Base-by-base conservation (phyloP, 208 protist species). In the Wallacemonas sp. region DNA sequence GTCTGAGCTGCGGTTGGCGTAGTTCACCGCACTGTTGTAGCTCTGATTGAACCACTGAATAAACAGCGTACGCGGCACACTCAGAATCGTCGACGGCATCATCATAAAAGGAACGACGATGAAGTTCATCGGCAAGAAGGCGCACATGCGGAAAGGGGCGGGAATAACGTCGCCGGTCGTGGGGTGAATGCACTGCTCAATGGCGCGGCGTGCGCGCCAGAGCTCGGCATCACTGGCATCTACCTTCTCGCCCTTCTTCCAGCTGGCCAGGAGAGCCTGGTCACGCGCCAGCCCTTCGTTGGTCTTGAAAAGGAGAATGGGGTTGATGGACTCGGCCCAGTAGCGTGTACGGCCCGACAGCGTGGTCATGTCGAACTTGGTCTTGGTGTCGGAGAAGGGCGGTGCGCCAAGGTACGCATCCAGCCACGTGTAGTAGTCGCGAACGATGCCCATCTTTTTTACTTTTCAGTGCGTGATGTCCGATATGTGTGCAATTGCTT, bases 41-140 rank as follows among this genome's bases (percentile, higher is more conserved):
- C 85, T 95, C 76, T 97, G 92, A 65, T 97, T 97, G 46, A 96
- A 82, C 85, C 82, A 96, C 82, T 98, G 95, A 54, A 96, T 93
- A 38, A 83, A 83, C 17, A 97, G 45, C 15, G 86, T 94, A 57
- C 80, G 83, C 1, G 77, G 63, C 12, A 91, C 62, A 64, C 84
- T 85, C 36, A 67, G 76, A 36, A 89, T 64, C 12, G 85, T 91
- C n/a, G 73, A 55, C n/a, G 86, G 87, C 30, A 72, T 55, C 85
- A 98, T 89, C 87, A 98, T 95, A 71, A 87, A 89, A 1, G 88
- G 84, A 29, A 94, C 88, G 39, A 98, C 83, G 30, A 94, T 52
- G 55, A 85, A 85, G 76, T 98, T 98, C 60, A 93, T 81, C 3
- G 96, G 96, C 37, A 97, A 76, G 71, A 97, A 98, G 37, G 85